These are phyloP conservation scores for Chlorella sp. DNA, from an alignment of 139 green algal genomes.

Conservation along the genomic window DNA sequence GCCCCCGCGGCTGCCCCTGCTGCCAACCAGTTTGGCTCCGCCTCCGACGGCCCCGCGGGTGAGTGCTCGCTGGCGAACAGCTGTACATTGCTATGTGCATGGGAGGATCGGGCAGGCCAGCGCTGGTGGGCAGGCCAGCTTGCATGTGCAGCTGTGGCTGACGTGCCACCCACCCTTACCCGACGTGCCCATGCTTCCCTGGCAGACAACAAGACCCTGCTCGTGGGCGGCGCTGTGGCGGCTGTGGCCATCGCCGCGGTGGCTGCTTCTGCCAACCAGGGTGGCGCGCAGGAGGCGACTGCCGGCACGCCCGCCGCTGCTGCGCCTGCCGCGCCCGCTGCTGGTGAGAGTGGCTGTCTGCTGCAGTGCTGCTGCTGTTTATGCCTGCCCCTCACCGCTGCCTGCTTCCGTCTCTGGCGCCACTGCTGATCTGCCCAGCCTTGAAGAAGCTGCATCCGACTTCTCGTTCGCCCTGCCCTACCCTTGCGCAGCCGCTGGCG, in stretches of 20 bases:
- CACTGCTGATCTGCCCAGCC: no score
- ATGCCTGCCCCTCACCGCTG: neutral
- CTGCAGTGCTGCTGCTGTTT: neutral
- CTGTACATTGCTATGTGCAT: neutral
- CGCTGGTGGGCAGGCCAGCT: no score
- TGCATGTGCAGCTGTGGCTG: no score
- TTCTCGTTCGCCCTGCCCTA: neutral
- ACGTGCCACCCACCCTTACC: no score
- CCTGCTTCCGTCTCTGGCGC: neutral
- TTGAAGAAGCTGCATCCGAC: neutral
- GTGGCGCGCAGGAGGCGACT: neutral
- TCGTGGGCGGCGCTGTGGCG: slow-evolving; percentile 26
- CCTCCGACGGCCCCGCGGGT: neutral
- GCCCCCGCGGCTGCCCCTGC: neutral
- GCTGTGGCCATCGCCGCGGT: slow-evolving; percentile 38
- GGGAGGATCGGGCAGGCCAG: no score
- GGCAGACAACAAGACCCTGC: slow-evolving; percentile 41
- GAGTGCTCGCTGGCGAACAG: neutral
- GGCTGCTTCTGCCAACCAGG: neutral
- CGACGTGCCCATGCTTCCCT: no score
- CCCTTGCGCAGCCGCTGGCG: neutral
- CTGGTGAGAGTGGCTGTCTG: neutral
- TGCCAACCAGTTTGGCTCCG: neutral
- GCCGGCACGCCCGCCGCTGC: neutral
- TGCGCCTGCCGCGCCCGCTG: neutral